Evolutionary conservation across 768 basidiomycete species (phyloP).

Genomic region (Lyophyllum atratum): DNA sequence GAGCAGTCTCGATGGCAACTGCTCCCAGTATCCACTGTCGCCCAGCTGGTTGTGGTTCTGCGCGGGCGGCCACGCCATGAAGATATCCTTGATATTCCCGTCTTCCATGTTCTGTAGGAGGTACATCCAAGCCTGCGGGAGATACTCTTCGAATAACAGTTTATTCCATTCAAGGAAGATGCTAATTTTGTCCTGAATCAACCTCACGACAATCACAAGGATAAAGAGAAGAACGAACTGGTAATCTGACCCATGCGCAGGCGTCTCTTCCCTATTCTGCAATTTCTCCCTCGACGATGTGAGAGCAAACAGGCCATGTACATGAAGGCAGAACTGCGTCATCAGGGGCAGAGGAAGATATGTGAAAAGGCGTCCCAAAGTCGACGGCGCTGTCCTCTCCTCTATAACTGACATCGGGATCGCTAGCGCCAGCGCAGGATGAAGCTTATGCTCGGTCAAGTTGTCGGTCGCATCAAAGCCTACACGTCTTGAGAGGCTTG

Average conservation of each 20-base stretch:
- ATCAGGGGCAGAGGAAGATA: conserved; percentile 48
- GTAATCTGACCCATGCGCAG: conserved; percentile 39
- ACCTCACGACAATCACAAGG: background rate
- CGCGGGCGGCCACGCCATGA: conserved; percentile 40
- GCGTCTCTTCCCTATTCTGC: conserved; percentile 39
- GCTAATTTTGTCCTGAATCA: conserved; percentile 24
- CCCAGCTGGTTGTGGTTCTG: conserved; percentile 33
- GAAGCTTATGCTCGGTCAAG: conserved; percentile 42
- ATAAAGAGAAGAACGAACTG: conserved; percentile 30
- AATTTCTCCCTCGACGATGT: conserved; percentile 46
- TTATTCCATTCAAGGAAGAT: conserved; percentile 50
- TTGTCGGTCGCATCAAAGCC: conserved; percentile 23
- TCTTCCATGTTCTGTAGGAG: conserved; percentile 34
- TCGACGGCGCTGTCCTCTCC: background rate
- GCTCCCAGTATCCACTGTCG: conserved; percentile 41
- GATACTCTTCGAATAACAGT: conserved; percentile 42
- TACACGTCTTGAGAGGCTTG: conserved; percentile 25
- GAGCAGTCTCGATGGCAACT: conserved; percentile 32
- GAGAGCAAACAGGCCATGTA: conserved; percentile 50
- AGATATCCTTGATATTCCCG: conserved; percentile 29
- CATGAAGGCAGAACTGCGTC: conserved; percentile 45
- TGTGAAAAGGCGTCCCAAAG: conserved; percentile 45
- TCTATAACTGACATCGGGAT: conserved; percentile 24
- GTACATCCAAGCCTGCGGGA: conserved; percentile 45
- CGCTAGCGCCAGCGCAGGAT: conserved; percentile 39